These are phyloP conservation scores for Onygena corvina DNA, from an alignment of 2,329 filamentous ascomycete genomes.

Conservation along the genomic window DNA sequence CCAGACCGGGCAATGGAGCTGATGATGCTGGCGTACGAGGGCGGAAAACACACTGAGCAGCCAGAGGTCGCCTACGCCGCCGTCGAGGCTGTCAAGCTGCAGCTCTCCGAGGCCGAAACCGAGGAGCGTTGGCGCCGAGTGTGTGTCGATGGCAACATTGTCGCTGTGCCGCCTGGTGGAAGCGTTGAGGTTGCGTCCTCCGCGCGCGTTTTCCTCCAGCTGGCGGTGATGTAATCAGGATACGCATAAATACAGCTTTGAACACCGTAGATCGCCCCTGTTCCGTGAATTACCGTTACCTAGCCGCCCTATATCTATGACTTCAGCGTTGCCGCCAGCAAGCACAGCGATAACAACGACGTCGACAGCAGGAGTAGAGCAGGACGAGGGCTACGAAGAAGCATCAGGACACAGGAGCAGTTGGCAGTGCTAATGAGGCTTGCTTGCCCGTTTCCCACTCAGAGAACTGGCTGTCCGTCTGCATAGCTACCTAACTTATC, in stretches of 20 bases:
- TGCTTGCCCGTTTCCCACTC: no score
- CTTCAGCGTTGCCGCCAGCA: no score
- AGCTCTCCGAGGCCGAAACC: constrained; percentile 53
- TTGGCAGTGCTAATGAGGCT: no score
- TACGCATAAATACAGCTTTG: neutral
- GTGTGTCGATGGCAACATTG: constrained; percentile 84
- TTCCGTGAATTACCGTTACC: neutral
- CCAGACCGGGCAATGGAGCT: constrained; percentile 61
- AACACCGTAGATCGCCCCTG: neutral
- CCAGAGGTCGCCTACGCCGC: constrained; percentile 56
- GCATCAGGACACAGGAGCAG: no score
- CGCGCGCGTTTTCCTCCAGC: constrained; percentile 10
- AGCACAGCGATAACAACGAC: neutral
- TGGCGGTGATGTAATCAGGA: constrained; percentile 9
- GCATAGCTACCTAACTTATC: neutral
- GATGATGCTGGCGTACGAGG: constrained; percentile 54
- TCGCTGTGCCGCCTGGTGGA: constrained; percentile 58
- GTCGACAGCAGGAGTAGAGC: no score
- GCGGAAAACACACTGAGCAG: constrained; percentile 44
- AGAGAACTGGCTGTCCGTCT: neutral
- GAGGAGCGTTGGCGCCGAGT: constrained; percentile 61
- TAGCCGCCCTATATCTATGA: neutral
- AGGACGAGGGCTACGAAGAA: no score
- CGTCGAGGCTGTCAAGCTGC: constrained; percentile 55
- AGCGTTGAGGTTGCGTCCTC: constrained; percentile 50